A percentile compares a stretch with the other conserved stretches of the same genome.
Conservation (phyloP, 306 rosid genomes). For the Acacia crassicarpa region DNA sequence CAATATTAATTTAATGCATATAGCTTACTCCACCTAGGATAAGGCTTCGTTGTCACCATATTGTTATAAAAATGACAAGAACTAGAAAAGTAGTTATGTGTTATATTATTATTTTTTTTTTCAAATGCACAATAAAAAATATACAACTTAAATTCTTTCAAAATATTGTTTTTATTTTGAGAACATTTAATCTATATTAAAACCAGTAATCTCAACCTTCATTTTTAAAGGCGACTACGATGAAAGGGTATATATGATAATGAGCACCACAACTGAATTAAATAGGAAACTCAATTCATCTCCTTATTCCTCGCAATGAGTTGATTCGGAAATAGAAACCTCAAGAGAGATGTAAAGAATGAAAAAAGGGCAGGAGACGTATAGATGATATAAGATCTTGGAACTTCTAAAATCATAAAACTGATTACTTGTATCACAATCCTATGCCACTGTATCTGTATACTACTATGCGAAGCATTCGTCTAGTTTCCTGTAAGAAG, state of each 20-base stretch:
- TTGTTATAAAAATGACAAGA: too few species aligned
- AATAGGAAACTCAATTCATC: neutral
- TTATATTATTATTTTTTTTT: too few species aligned
- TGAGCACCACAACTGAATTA: too few species aligned
- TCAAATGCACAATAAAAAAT: neutral
- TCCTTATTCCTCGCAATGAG: neutral
- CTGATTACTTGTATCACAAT: neutral
- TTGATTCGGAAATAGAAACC: neutral
- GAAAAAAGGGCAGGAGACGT: neutral
- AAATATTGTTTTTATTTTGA: too few species aligned
- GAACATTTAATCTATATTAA: neutral
- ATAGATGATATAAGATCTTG: neutral
- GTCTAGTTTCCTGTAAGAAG: neutral
- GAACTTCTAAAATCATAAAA: neutral
- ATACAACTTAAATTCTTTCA: neutral
- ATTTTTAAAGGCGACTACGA: too few species aligned
- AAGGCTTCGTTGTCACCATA: too few species aligned
- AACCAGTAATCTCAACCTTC: too few species aligned
- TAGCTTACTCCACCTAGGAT: too few species aligned
- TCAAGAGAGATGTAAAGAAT: neutral
- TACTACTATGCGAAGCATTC: conserved; percentile 1
- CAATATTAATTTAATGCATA: too few species aligned
- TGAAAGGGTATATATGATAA: too few species aligned
- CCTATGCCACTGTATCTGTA: neutral
- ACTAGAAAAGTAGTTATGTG: too few species aligned